phyloP scores from a whole-genome alignment of 352 stramenopile species.

The Globisporangium megalacanthum region DNA sequence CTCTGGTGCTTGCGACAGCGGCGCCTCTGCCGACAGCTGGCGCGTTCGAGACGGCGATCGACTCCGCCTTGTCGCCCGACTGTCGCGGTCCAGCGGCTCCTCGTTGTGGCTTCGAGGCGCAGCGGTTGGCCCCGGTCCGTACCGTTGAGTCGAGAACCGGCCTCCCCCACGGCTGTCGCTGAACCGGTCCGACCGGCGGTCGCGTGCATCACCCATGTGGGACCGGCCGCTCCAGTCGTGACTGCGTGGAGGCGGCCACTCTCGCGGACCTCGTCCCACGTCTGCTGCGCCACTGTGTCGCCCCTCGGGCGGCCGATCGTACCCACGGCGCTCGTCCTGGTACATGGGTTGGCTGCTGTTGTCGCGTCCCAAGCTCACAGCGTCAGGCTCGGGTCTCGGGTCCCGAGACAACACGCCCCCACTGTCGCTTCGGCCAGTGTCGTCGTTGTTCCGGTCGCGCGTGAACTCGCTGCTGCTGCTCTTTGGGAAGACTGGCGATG shows the following conservation, averaged over 20 bases:
- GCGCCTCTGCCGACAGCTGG: neutral
- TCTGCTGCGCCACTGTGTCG: neutral
- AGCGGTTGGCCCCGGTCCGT: neutral
- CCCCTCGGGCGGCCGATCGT: neutral
- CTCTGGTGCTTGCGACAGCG: neutral
- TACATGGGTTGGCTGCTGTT: neutral
- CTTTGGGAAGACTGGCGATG: constrained; percentile 5
- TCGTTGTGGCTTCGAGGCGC: neutral
- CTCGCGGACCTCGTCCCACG: neutral
- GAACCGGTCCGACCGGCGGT: constrained; percentile 1
- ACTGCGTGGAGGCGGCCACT: constrained; percentile 2
- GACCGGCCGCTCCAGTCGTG: neutral
- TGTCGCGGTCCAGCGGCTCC: neutral
- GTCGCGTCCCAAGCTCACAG: neutral
- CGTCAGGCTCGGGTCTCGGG: neutral
- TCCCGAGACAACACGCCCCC: neutral
- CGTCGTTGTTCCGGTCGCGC: constrained; percentile 2
- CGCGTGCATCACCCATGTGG: neutral
- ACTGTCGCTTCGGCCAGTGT: neutral
- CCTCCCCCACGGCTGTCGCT: neutral
- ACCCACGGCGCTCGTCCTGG: constrained; percentile 5
- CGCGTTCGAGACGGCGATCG: constrained; percentile 7
- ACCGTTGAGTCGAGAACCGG: constrained; percentile 1
- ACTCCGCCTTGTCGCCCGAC: neutral
- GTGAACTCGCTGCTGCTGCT: neutral